A percentile compares a stretch with the other conserved stretches of the same genome.
Evolutionary conservation across 2,329 filamentous ascomycete species (phyloP).

Genomic region (Dactylella cylindrospora): DNA sequence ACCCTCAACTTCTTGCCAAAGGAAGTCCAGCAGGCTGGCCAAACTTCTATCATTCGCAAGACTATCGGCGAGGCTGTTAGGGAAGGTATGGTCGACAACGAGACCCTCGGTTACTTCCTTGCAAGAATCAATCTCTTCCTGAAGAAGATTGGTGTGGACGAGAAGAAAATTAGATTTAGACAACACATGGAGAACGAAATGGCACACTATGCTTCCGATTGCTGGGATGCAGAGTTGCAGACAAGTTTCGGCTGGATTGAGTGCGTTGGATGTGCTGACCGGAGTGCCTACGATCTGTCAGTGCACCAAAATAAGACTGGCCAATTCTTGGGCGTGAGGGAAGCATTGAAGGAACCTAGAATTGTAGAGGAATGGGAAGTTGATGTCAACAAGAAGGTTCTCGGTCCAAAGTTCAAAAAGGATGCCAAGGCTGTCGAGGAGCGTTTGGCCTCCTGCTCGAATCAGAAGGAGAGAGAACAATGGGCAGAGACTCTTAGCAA

Average conservation of each 20-base stretch:
- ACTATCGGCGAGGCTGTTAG: constrained; percentile 84
- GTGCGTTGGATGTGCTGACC: constrained; percentile 94
- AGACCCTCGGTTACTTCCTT: constrained; percentile 96
- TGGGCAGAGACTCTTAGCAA: constrained; percentile 72
- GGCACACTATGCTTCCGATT: constrained; percentile 94
- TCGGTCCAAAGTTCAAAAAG: constrained; percentile 93
- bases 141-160: constrained; percentile 81
- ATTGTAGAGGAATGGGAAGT: constrained; percentile 83
- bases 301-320: constrained; percentile 94
- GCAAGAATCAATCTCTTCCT: constrained; percentile 92
- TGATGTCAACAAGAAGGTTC: constrained; percentile 90
- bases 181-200: constrained; percentile 93
- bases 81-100: constrained; percentile 84
- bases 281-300: constrained; percentile 88
- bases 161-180: constrained; percentile 86
- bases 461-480: constrained; percentile 77
- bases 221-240: constrained; percentile 93
- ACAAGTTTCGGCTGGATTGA: constrained; percentile 97
- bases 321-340: constrained; percentile 78
- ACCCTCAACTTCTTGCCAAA: constrained; percentile 83
- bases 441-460: constrained; percentile 69
- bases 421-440: constrained; percentile 82
- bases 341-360: constrained; percentile 75
- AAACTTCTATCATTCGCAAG: constrained; percentile 72
- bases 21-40: constrained; percentile 80